A percentile compares a stretch with the other conserved stretches of the same genome.
These are phyloP conservation scores for Bipolaris victoriae DNA, from an alignment of 2,329 filamentous ascomycete genomes.

Conservation along the genomic window DNA sequence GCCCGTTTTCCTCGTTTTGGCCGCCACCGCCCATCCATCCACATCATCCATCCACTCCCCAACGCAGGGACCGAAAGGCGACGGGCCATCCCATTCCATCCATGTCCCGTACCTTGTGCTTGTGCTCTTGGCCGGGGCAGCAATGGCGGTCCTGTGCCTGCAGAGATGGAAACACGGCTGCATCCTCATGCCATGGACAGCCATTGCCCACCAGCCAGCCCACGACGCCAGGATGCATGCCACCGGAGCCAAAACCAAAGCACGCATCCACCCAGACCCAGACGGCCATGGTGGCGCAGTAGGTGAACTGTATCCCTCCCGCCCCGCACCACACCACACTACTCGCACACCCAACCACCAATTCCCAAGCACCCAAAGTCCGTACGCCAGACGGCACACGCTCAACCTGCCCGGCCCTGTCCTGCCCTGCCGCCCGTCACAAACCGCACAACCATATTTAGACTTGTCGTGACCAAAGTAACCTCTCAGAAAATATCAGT, in stretches of 20 bases:
- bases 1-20: conserved; percentile 27
- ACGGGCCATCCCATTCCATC: background rate
- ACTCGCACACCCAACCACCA: background rate
- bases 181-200: too few relatives aligned
- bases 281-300: background rate
- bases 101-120: background rate
- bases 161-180: too few relatives aligned
- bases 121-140: too few relatives aligned
- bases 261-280: background rate
- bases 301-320: background rate
- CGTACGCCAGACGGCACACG: background rate
- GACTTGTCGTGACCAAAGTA: background rate
- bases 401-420: background rate
- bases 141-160: too few relatives aligned
- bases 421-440: background rate
- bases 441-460: background rate
- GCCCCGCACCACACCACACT: background rate
- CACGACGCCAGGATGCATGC: background rate
- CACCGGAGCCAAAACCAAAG: background rate
- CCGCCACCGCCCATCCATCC: background rate
- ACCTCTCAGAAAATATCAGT: background rate
- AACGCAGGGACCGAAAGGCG: conserved; percentile 9
- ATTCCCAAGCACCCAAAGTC: background rate
- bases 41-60: too few relatives aligned
- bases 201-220: too few relatives aligned